Evolutionary conservation across 2,329 filamentous ascomycete species (phyloP).

Genomic region (Colletotrichum limetticola): DNA sequence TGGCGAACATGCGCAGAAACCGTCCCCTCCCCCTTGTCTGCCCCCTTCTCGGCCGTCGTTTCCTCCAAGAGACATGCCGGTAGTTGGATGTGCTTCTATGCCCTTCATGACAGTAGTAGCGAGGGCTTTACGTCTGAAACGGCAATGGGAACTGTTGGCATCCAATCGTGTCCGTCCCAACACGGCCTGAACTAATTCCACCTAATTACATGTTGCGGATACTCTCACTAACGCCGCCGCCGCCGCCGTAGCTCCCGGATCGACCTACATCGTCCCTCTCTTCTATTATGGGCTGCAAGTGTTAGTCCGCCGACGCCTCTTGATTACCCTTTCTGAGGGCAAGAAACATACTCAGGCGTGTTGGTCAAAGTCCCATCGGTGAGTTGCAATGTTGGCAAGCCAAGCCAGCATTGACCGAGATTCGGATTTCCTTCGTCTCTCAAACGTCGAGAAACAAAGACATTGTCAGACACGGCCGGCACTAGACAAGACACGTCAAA

Average conservation of each 20-base stretch:
- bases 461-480: background rate
- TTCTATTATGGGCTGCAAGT: background rate
- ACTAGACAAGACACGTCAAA: background rate
- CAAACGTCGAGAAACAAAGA: constrained; percentile 1
- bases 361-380: background rate
- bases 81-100: background rate
- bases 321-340: background rate
- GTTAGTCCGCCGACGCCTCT: background rate
- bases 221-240: background rate
- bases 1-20: constrained; percentile 4
- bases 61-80: constrained; percentile 27
- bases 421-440: constrained; percentile 4
- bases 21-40: background rate
- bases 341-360: constrained; percentile 3
- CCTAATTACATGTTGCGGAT: background rate
- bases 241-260: constrained; percentile 22
- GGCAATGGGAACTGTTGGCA: background rate
- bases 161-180: constrained; percentile 1
- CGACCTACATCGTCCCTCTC: constrained; percentile 3
- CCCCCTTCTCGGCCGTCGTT: background rate
- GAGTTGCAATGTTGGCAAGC: background rate
- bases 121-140: constrained; percentile 18
- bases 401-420: constrained; percentile 2
- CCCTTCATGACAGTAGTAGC: background rate
- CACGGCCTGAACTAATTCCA: background rate